Evolutionary conservation across 495 filamentous ascomycete species (phyloP).

Genomic region (Penicillium angulare): DNA sequence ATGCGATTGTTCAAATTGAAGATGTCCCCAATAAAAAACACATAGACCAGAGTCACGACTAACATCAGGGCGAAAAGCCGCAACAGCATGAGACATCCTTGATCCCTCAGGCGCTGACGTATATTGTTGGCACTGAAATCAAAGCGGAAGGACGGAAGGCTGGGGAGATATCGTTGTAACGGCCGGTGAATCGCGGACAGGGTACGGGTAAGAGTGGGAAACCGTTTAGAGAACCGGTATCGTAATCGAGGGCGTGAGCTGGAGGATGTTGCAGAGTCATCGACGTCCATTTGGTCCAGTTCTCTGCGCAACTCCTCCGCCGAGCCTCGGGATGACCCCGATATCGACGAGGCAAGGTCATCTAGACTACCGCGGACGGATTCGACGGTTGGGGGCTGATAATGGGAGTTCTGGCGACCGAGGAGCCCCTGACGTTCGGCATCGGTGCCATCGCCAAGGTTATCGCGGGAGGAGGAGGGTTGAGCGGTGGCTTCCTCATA

Average conservation of each 20-base stretch:
- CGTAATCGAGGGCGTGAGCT: conserved; percentile 38
- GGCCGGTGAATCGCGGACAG: conserved; percentile 56
- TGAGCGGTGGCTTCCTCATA: conserved; percentile 87
- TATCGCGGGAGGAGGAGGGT: conserved; percentile 60
- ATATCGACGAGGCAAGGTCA: conserved; percentile 44
- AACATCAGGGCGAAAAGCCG: conserved; percentile 72
- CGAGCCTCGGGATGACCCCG: conserved; percentile 43
- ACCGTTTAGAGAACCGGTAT: conserved; percentile 53
- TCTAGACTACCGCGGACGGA: conserved; percentile 62
- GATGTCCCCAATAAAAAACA: conserved; percentile 79
- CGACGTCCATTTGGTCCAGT: conserved; percentile 86
- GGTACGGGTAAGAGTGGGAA: conserved; percentile 52
- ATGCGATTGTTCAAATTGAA: conserved; percentile 54
- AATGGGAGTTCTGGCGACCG: conserved; percentile 43
- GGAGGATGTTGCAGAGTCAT: conserved; percentile 59
- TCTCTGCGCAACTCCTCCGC: conserved; percentile 68
- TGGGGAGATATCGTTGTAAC: conserved; percentile 50
- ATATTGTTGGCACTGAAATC: conserved; percentile 33
- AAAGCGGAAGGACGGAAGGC: conserved; percentile 40
- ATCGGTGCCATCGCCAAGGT: conserved; percentile 58
- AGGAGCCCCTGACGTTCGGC: conserved; percentile 63
- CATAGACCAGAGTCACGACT: conserved; percentile 72
- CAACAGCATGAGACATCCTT: conserved; percentile 60
- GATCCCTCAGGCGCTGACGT: conserved; percentile 26
- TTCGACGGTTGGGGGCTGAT: conserved; percentile 76